Evolutionary conservation across 805 yeast species (phyloP).

Genomic region (Kazachstania martiniae): DNA sequence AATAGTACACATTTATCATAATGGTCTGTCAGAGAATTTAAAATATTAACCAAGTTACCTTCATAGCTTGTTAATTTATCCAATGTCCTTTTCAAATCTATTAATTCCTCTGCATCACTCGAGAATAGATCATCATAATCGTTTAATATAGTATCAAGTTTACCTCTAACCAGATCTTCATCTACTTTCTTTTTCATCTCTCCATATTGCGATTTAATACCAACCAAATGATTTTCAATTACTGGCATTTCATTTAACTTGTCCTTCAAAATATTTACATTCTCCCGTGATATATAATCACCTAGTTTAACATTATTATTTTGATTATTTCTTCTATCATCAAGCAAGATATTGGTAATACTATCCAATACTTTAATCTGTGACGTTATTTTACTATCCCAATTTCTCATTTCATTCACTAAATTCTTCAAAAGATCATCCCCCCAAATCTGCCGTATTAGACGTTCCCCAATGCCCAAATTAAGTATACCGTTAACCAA

Average conservation of each 20-base stretch:
- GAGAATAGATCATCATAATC: constrained; percentile 15
- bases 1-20: constrained; percentile 60
- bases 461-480: constrained; percentile 24
- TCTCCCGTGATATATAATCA: constrained; percentile 39
- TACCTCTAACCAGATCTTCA: constrained; percentile 14
- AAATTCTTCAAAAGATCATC: constrained; percentile 12
- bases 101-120: constrained; percentile 12
- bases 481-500: constrained; percentile 25
- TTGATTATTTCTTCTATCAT: too few relatives aligned
- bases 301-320: constrained; percentile 25
- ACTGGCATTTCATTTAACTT: constrained; percentile 28
- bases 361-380: constrained; percentile 28
- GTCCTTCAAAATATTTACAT: constrained; percentile 19
- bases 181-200: constrained; percentile 23
- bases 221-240: constrained; percentile 19
- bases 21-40: constrained; percentile 68
- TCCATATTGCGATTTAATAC: constrained; percentile 23
- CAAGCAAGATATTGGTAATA: constrained; percentile 29
- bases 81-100: constrained; percentile 18
- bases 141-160: constrained; percentile 12
- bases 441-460: constrained; percentile 18
- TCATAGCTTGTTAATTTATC: constrained; percentile 28
- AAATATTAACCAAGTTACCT: constrained; percentile 54
- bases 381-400: constrained; percentile 27
- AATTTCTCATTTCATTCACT: constrained; percentile 15